Conservation (phyloP, 352 stramenopile species). For the Phytophthora agathidicida region DNA sequence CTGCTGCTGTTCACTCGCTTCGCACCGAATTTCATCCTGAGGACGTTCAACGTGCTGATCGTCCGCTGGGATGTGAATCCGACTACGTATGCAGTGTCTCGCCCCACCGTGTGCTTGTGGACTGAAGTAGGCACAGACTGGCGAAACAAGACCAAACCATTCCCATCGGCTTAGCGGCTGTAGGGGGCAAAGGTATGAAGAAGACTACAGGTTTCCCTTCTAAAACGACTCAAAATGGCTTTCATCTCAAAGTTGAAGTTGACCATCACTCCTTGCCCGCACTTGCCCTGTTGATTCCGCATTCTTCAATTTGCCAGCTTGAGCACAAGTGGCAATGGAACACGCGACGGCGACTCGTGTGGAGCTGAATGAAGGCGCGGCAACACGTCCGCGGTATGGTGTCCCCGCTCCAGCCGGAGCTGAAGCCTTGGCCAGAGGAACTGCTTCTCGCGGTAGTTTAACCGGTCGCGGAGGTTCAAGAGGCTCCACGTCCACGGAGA, state of each 20-base stretch:
- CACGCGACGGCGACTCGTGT: constrained; percentile 16
- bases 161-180: constrained; percentile 40
- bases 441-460: neutral
- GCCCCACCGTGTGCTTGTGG: constrained; percentile 39
- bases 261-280: constrained; percentile 46
- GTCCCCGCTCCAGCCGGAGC: constrained; percentile 33
- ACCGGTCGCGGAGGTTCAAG: constrained; percentile 27
- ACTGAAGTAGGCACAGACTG: constrained; percentile 44
- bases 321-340: constrained; percentile 27
- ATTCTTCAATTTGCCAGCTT: constrained; percentile 23
- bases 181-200: too few relatives aligned
- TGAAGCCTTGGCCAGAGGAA: constrained; percentile 1
- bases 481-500: constrained; percentile 17
- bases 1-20: constrained; percentile 39
- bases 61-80: constrained; percentile 39
- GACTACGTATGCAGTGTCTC: constrained; percentile 37
- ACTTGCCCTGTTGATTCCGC: neutral
- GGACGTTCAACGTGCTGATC: constrained; percentile 47
- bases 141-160: constrained; percentile 39
- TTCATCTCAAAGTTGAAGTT: constrained; percentile 35
- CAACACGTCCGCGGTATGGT: constrained; percentile 37
- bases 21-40: constrained; percentile 31
- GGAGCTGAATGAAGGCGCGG: constrained; percentile 37
- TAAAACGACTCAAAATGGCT: constrained; percentile 5
- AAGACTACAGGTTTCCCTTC: neutral